These are phyloP conservation scores for Colletotrichum navitas DNA, from an alignment of 2,329 filamentous ascomycete species.

Conservation along the genomic window DNA sequence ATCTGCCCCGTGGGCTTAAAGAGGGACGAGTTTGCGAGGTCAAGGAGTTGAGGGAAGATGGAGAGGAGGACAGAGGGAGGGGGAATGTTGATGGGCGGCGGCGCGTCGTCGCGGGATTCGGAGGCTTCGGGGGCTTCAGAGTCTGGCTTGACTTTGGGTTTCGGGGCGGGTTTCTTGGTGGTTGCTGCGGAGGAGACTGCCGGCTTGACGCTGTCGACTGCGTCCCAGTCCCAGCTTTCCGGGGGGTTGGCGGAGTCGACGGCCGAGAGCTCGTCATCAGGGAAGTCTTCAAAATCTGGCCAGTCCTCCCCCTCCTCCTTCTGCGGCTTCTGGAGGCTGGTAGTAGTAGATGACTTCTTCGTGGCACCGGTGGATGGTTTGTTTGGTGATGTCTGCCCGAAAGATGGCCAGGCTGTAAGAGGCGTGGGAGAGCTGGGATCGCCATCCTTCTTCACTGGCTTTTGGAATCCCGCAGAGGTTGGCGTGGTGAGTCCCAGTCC, in stretches of 20 bases:
- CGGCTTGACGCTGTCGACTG: slow-evolving; percentile 51
- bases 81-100: slow-evolving; percentile 87
- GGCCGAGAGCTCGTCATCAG: slow-evolving; percentile 45
- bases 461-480: slow-evolving; percentile 49
- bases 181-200: slow-evolving; percentile 8
- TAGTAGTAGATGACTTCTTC: slow-evolving; percentile 29
- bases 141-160: slow-evolving; percentile 1
- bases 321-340: slow-evolving; percentile 39
- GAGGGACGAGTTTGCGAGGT: slow-evolving; percentile 72
- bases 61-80: slow-evolving; percentile 87
- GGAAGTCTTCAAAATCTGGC: slow-evolving; percentile 64
- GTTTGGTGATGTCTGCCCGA: slow-evolving; percentile 44
- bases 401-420: slow-evolving; percentile 61
- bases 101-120: slow-evolving; percentile 50
- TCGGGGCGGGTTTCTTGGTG: slow-evolving; percentile 12
- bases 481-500: slow-evolving; percentile 62
- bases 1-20: slow-evolving; percentile 74
- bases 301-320: slow-evolving; percentile 59
- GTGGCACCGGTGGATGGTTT: slow-evolving; percentile 22
- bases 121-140: not conserved
- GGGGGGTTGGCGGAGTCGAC: slow-evolving; percentile 43
- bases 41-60: slow-evolving; percentile 79
- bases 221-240: slow-evolving; percentile 65
- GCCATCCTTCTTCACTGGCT: slow-evolving; percentile 50
- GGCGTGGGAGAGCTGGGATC: slow-evolving; percentile 55